A percentile compares a stretch with the other conserved stretches of the same genome.
phyloP scores from a whole-genome alignment of 1,284 basidiomycete genomes.

The Agaricales sp. region DNA sequence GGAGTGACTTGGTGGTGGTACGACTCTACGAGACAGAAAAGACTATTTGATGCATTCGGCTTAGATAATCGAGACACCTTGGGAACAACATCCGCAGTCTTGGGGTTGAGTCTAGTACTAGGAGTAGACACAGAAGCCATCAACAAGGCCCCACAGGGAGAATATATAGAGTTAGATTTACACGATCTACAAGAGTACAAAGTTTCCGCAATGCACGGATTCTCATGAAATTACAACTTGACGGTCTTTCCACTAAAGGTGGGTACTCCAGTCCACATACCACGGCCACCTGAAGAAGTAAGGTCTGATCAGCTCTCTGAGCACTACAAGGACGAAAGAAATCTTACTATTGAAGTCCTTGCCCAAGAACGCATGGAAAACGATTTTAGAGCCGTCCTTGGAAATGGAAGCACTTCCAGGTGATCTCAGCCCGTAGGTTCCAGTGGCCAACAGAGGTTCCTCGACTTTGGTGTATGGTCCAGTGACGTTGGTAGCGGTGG shows the following conservation, averaged over 20 bases:
- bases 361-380: constrained; percentile 8
- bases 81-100: no score
- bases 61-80: no score
- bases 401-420: constrained; percentile 9
- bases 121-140: no score
- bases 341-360: not conserved
- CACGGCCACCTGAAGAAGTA: not conserved
- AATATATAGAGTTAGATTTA: no score
- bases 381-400: not conserved
- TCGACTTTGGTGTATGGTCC: constrained; percentile 16
- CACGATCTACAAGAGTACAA: no score
- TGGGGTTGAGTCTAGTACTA: no score
- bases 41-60: no score
- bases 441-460: constrained; percentile 9
- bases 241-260: not conserved
- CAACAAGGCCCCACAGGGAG: no score
- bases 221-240: no score
- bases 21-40: no score
- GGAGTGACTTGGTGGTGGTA: no score
- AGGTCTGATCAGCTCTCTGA: not conserved
- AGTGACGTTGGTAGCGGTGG: constrained; percentile 12
- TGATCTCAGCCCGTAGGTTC: constrained; percentile 10
- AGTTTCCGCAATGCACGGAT: no score
- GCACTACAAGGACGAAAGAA: not conserved
- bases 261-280: constrained; percentile 1